These are phyloP conservation scores for Penicillium salamii DNA, from an alignment of 495 filamentous ascomycete genomes.

Conservation along the genomic window DNA sequence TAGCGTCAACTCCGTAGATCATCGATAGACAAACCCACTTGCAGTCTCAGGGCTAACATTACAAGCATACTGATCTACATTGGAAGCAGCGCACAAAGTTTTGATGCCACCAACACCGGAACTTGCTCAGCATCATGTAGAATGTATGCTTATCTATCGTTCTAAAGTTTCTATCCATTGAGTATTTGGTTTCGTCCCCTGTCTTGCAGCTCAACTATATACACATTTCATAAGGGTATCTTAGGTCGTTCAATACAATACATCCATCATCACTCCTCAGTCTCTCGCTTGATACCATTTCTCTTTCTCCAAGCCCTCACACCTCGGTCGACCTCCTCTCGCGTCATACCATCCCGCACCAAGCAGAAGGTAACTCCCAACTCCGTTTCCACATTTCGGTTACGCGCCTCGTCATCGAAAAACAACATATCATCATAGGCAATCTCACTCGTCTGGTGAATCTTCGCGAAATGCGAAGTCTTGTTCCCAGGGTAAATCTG, in stretches of 20 bases:
- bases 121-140: no score
- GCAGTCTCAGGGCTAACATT: no score
- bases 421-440: constrained; percentile 85
- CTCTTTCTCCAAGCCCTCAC: constrained; percentile 78
- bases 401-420: constrained; percentile 90
- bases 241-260: background rate
- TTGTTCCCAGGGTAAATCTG: constrained; percentile 92
- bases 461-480: constrained; percentile 72
- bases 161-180: no score
- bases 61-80: no score
- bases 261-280: background rate
- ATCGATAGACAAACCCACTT: no score
- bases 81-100: no score
- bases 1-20: no score
- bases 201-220: no score
- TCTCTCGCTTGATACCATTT: constrained; percentile 49
- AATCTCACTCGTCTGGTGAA: constrained; percentile 63
- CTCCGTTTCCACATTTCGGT: constrained; percentile 75
- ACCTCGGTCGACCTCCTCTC: constrained; percentile 74
- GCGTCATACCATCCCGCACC: constrained; percentile 76
- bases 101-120: no score
- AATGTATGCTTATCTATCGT: no score
- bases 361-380: constrained; percentile 81
- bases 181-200: no score
- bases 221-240: background rate